These are phyloP conservation scores for Lignosus rhinocerotis DNA, from an alignment of 1,284 basidiomycete genomes.

Conservation along the genomic window DNA sequence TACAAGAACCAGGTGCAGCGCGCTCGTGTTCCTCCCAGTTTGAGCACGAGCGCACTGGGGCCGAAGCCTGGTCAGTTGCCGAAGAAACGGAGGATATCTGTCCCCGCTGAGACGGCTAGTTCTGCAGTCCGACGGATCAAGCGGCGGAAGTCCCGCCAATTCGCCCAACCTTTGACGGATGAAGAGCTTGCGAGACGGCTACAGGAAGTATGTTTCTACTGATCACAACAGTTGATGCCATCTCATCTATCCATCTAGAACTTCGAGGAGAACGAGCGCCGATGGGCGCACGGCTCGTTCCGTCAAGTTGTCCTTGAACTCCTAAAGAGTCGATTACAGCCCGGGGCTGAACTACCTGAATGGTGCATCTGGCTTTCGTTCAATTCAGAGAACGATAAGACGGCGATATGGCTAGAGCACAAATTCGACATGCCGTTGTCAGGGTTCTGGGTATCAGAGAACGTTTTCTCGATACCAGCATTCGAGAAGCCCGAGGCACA, in stretches of 20 bases:
- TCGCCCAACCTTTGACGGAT: constrained; percentile 54
- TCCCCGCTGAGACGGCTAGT: constrained; percentile 21
- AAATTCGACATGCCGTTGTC: constrained; percentile 69
- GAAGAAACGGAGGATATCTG: constrained; percentile 28
- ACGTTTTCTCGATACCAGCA: constrained; percentile 56
- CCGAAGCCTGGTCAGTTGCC: constrained; percentile 5
- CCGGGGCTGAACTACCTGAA: constrained; percentile 30
- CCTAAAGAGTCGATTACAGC: constrained; percentile 35
- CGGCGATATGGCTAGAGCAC: constrained; percentile 74
- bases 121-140: constrained; percentile 37
- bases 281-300: constrained; percentile 73
- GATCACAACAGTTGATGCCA: not conserved
- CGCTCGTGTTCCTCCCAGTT: constrained; percentile 35
- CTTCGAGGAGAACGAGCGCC: constrained; percentile 62
- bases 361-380: constrained; percentile 73
- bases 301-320: constrained; percentile 46
- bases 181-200: constrained; percentile 64
- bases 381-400: constrained; percentile 68
- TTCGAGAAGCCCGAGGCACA: constrained; percentile 27
- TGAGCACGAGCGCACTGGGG: not conserved
- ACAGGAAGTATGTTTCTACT: constrained; percentile 52
- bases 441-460: constrained; percentile 58
- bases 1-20: constrained; percentile 55
- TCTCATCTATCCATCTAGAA: constrained; percentile 46
- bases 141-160: constrained; percentile 49